Conservation (phyloP, 768 basidiomycete species). For the Lactarius sp. region DNA sequence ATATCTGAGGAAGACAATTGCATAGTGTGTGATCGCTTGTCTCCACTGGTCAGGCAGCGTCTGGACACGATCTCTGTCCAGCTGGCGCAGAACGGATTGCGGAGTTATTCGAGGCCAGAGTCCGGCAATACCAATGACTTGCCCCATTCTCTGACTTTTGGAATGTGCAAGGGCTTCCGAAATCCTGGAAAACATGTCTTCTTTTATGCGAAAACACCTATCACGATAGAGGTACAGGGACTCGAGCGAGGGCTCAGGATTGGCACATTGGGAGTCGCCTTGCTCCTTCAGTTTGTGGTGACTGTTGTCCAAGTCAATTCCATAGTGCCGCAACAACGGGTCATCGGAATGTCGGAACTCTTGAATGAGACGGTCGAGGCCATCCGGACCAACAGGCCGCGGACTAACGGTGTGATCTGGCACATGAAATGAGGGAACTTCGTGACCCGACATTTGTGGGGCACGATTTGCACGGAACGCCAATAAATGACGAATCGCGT, state of each 20-base stretch:
- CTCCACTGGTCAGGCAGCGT: neutral
- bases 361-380: neutral
- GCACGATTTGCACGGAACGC: neutral
- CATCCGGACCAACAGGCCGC: neutral
- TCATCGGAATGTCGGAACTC: neutral
- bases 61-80: conserved; percentile 26
- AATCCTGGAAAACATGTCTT: conserved; percentile 1
- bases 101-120: too few relatives aligned
- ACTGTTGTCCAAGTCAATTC: neutral
- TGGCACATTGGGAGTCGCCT: neutral
- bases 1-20: too few relatives aligned
- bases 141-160: neutral
- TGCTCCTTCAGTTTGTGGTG: neutral
- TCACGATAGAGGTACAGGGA: neutral
- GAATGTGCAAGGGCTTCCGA: neutral
- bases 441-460: neutral
- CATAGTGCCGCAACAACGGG: conserved; percentile 1
- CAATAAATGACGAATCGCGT: neutral
- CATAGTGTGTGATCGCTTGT: neutral
- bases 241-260: too few relatives aligned
- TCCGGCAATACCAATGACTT: neutral
- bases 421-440: neutral
- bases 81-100: conserved; percentile 12
- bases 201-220: neutral
- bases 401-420: too few relatives aligned